Evolutionary conservation across 2,329 filamentous ascomycete genomes (phyloP), one percentile per base, ranked within the genome.

Genomic region (Alternaria dauci): DNA sequence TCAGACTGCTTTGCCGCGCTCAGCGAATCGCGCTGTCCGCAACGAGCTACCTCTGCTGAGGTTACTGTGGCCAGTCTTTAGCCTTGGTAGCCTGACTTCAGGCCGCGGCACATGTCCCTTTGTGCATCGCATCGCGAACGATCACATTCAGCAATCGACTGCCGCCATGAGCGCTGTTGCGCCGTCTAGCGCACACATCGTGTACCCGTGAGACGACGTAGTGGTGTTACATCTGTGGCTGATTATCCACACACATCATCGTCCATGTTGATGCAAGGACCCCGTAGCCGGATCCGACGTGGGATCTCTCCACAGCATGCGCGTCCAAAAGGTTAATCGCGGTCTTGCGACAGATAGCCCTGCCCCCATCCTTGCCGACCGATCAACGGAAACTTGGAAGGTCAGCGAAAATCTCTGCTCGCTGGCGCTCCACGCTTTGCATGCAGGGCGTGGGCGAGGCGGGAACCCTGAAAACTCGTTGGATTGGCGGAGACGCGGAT

Each of bases 321-420:
- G 30, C 46, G 30, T 48, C 46, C 30, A n/a, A 48, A 36, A 48
- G 46, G 46, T 48, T 48, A 36, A 48, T 36, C 18, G 36, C 46
- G 30, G 46, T 48, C 8, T 48, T 48, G 46, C 46, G 23, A 38
- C 23, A 52, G n/a, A 18, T 20, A 39, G 11, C 48, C 25, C 11
- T 14, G 4, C 12, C 7, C 34, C 34, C 26, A 52, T 50, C 46
- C 46, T 32, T 50, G 46, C 39, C 57, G 20, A 47, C 54, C 38
- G 44, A 55, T 52, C 39, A 44, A 18, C 14, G 38, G n/a, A 56
- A n/a, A n/a, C 46, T 48, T 48, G 46, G 52, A 42, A 18, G 11
- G 46, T 50, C 58, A 36, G 53, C 41, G 54, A 51, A 60, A 60
- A 60, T 60, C 53, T 60, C 58, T 60, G 58, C 56, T 50, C 44